A percentile compares a stretch with the other conserved stretches of the same genome.
phyloP scores from a whole-genome alignment of 495 filamentous ascomycete genomes.

The Penicillium atrosanguineum region DNA sequence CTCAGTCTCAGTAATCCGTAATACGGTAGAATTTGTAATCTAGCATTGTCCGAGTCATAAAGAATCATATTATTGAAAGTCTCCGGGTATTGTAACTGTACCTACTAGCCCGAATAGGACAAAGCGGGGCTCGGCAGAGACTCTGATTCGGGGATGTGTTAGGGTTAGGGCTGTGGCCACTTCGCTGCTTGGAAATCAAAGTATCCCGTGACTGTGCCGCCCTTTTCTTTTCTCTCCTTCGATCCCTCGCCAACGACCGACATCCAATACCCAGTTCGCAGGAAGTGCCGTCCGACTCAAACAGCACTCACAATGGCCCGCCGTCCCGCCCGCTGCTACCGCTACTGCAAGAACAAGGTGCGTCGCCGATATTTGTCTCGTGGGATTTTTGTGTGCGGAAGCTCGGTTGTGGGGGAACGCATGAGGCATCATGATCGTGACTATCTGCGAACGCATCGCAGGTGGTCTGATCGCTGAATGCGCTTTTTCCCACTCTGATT shows the following conservation, averaged over 20 bases:
- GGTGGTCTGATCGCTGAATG: not conserved
- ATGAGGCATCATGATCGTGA: conserved; percentile 11
- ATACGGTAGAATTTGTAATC: not conserved
- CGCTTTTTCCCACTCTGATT: not conserved
- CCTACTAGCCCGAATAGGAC: conserved; percentile 10
- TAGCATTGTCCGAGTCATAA: not conserved
- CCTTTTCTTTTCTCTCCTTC: conserved; percentile 37
- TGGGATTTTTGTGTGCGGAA: conserved; percentile 31
- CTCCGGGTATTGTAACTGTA: not conserved
- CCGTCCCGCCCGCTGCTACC: conserved; percentile 98
- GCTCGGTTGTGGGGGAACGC: conserved; percentile 35
- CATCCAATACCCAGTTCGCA: conserved; percentile 47
- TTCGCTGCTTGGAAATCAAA: conserved; percentile 52
- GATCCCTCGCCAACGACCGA: conserved; percentile 41
- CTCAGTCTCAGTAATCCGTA: not conserved
- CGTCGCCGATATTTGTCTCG: conserved; percentile 38
- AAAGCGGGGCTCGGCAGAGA: conserved; percentile 15
- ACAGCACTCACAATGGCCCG: conserved; percentile 88
- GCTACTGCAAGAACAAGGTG: conserved; percentile 99
- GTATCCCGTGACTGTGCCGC: conserved; percentile 34
- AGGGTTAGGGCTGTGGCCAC: conserved; percentile 51
- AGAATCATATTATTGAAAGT: not conserved
- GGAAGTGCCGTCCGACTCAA: conserved; percentile 52
- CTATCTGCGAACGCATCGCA: not conserved
- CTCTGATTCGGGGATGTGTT: conserved; percentile 32